phyloP scores from a whole-genome alignment of 805 yeast species.

The Komagataella pseudopastoris region DNA sequence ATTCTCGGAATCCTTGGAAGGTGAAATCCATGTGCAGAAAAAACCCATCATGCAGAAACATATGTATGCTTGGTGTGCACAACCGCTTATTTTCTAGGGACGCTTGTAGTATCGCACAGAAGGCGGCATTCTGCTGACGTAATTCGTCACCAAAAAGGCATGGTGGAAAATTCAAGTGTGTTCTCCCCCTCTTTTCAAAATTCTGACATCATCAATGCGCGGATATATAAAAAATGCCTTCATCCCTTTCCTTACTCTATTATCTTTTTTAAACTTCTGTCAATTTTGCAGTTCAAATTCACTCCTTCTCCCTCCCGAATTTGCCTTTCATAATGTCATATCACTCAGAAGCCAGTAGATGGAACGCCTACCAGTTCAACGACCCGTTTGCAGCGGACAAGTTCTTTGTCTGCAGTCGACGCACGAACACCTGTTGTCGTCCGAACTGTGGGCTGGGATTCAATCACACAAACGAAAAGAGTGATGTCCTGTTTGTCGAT shows the following conservation, averaged over 20 bases:
- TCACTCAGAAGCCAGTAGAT: conserved; percentile 29
- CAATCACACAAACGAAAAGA: conserved; percentile 25
- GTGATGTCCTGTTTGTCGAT: conserved; percentile 32
- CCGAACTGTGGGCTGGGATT: conserved; percentile 49
- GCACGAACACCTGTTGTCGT: conserved; percentile 36
- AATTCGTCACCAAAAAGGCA: neutral
- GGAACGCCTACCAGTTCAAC: conserved; percentile 52
- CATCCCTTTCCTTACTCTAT: neutral
- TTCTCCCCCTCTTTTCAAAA: neutral
- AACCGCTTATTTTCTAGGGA: neutral
- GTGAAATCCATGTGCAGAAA: neutral
- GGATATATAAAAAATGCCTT: neutral
- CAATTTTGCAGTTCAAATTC: neutral
- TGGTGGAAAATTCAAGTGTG: neutral
- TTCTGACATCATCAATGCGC: neutral
- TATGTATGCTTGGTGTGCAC: neutral
- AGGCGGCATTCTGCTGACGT: neutral
- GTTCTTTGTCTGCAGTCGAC: conserved; percentile 37
- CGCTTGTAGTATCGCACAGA: neutral
- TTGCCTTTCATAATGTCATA: conserved; percentile 18
- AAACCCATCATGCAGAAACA: neutral
- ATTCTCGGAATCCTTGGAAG: neutral
- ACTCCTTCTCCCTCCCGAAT: neutral
- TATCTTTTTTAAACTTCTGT: neutral
- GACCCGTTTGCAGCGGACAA: conserved; percentile 54